Conservation (phyloP, 2,329 filamentous ascomycete genomes). For the Apiospora saccharicola region DNA sequence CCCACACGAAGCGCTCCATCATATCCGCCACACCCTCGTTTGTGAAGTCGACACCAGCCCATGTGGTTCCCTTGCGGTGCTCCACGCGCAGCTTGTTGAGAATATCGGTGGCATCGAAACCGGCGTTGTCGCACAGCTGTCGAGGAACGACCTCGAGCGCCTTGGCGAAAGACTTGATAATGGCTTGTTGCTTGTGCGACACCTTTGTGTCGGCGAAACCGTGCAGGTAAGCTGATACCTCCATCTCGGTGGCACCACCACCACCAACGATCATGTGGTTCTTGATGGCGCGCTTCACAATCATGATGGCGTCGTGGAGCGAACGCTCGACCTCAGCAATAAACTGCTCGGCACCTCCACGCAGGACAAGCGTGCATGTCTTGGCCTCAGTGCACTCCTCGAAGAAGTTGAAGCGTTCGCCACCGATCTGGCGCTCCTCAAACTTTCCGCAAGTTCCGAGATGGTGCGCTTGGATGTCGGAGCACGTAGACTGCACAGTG, state of each 20-base stretch:
- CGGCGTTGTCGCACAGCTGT: constrained; percentile 97
- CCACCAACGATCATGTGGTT: constrained; percentile 95
- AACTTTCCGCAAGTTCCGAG: constrained; percentile 90
- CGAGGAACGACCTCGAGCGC: constrained; percentile 95
- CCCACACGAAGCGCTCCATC: constrained; percentile 96
- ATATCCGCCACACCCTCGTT: constrained; percentile 94
- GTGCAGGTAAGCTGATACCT: constrained; percentile 92
- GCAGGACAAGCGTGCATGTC: constrained; percentile 94
- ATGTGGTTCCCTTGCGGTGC: constrained; percentile 90
- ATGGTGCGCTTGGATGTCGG: constrained; percentile 88
- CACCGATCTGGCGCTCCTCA: constrained; percentile 96
- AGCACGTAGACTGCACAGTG: constrained; percentile 93
- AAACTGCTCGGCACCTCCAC: constrained; percentile 97
- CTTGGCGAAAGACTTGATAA: constrained; percentile 98
- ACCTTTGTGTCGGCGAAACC: constrained; percentile 92
- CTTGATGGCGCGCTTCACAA: constrained; percentile 96
- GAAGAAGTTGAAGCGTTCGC: constrained; percentile 98
- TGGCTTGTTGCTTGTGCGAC: constrained; percentile 92
- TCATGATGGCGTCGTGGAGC: constrained; percentile 99
- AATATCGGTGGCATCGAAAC: constrained; percentile 97
- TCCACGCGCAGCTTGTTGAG: constrained; percentile 95
- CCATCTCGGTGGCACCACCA: constrained; percentile 96
- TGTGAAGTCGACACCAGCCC: constrained; percentile 95
- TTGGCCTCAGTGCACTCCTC: constrained; percentile 94
- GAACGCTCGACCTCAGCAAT: constrained; percentile 98